Base-by-base conservation (phyloP, 192 early-diverging fungal genomes). In the Mortierella claussenii region DNA sequence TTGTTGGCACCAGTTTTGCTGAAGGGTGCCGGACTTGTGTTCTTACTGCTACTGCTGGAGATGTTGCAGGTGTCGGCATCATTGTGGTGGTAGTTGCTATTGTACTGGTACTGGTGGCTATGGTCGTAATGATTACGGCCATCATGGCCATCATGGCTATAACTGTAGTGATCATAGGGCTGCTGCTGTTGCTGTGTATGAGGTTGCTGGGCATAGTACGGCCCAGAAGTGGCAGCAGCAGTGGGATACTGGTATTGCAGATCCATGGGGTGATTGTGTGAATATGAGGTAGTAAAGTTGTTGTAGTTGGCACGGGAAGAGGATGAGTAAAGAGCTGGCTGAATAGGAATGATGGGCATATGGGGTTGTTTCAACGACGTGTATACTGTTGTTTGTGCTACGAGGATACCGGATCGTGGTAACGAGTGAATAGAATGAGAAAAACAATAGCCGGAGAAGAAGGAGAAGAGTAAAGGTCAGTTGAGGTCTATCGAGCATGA, bases 31-130 rank as follows among this genome's bases (percentile, higher is more conserved):
- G 65, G 57, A 33, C 45, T 71, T 26, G 32, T n/a, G 15, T 55
- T 49, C 30, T 62, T 60, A 43, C 43, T 70, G 52, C 45, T 40
- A 34, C 20, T 65, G 51, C n/a, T n/a, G n/a, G 47, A 55, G 56
- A 5, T 59, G 15, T 50, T 44, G 44, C 20, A 33, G 24, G 21
- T 9, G 52, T 20, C 32, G 33, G 17, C 7, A 12, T 48, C 32
- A 23, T 13, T 60, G 58, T 48, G n/a, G 59, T 21, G 9, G 51
- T 52, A 34, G 30, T 24, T 56, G 42, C 10, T 43, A n/a, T n/a
- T n/a, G n/a, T 13, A 40, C 8, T 40, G 37, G 49, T 54, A 49
- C 20, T 33, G 49, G 31, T 60, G 36, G 23, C 31, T 53, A 45
- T 33, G 20, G 12, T 18, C 17, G 44, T 52, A 51, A 54, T 40